phyloP scores from a whole-genome alignment of 192 early-diverging fungal species.

The Geranomyces variabilis region DNA sequence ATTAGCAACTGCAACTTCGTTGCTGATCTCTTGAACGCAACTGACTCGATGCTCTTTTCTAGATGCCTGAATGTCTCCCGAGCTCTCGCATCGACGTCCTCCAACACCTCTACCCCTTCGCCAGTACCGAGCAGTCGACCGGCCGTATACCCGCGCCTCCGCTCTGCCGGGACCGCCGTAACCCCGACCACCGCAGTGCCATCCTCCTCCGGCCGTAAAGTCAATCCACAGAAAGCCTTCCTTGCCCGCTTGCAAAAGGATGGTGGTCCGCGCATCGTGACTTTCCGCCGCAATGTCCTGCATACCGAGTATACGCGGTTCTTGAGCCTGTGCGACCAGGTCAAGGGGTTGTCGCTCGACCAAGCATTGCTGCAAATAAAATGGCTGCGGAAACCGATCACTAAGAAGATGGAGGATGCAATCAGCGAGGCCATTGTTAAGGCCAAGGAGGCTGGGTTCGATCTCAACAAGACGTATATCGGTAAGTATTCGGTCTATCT shows the following conservation, averaged over 20 bases:
- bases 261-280: conserved; percentile 49
- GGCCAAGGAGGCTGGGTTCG: conserved; percentile 47
- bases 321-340: conserved; percentile 39
- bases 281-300: conserved; percentile 35
- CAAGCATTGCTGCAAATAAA: conserved; percentile 45
- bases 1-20: too few relatives aligned
- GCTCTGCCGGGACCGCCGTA: too few relatives aligned
- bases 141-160: too few relatives aligned
- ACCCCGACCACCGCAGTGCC: not conserved
- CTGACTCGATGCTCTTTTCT: too few relatives aligned
- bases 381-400: conserved; percentile 45
- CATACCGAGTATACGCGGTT: conserved; percentile 52
- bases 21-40: too few relatives aligned
- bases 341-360: conserved; percentile 47
- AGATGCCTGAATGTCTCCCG: too few relatives aligned
- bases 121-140: too few relatives aligned
- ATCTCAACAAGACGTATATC: conserved; percentile 51
- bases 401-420: conserved; percentile 31
- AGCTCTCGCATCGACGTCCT: too few relatives aligned
- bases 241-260: conserved; percentile 38
- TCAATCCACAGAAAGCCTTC: conserved; percentile 35
- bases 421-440: conserved; percentile 44
- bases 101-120: too few relatives aligned
- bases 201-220: not conserved
- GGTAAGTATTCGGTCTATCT: conserved; percentile 32